These are phyloP conservation scores for Actinomortierella wolfii DNA, from an alignment of 371 early-diverging fungal genomes.

Conservation along the genomic window DNA sequence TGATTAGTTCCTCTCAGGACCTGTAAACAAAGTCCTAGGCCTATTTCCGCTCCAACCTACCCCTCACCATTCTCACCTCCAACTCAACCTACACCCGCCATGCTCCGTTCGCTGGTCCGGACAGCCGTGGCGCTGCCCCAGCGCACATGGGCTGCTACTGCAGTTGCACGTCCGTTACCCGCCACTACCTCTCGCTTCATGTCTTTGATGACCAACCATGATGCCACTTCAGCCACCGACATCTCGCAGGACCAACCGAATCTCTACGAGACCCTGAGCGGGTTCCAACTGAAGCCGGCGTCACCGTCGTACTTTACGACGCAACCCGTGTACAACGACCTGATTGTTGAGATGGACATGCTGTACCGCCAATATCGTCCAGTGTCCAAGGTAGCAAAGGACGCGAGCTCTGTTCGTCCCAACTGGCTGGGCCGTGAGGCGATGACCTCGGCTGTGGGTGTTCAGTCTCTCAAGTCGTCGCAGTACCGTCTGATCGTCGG, in stretches of 20 bases:
- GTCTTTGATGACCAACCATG: slow-evolving; percentile 10
- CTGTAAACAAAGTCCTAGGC: no score
- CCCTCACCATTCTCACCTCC: no score
- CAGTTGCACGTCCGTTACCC: no score
- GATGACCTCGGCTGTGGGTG: slow-evolving; percentile 57
- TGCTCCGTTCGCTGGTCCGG: no score
- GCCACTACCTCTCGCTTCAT: slow-evolving; percentile 19
- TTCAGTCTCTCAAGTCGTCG: slow-evolving; percentile 61
- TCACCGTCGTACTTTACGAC: slow-evolving; percentile 90
- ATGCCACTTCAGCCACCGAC: slow-evolving; percentile 3
- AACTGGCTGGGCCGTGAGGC: slow-evolving; percentile 61
- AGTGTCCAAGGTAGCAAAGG: slow-evolving; percentile 19
- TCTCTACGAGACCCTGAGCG: slow-evolving; percentile 19
- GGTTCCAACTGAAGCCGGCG: slow-evolving; percentile 57
- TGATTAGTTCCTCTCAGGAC: no score
- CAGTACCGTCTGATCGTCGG: slow-evolving; percentile 65
- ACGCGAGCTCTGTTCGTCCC: slow-evolving; percentile 23
- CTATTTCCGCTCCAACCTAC: no score
- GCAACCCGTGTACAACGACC: slow-evolving; percentile 79
- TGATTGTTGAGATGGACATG: slow-evolving; percentile 72
- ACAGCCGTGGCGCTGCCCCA: no score
- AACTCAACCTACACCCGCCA: no score
- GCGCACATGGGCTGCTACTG: no score
- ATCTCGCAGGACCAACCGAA: slow-evolving; percentile 7
- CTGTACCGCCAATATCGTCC: slow-evolving; percentile 57